A percentile compares a stretch with the other conserved stretches of the same genome.
Evolutionary conservation across 2,329 filamentous ascomycete species (phyloP).

Genomic region (Macrophomina pseudophaseolina): DNA sequence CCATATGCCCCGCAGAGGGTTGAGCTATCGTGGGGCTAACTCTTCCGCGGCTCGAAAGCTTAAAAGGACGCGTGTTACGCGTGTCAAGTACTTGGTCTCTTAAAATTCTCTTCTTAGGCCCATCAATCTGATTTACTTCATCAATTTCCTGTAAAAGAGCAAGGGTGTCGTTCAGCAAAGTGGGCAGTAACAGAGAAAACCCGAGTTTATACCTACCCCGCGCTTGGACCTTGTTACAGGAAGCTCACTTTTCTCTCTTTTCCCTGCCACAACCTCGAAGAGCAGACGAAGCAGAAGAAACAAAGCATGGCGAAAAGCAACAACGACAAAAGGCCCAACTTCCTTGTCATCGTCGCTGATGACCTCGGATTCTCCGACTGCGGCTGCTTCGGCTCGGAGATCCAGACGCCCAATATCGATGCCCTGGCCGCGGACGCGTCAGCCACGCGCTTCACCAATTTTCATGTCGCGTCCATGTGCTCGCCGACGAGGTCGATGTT

Average conservation of each 20-base stretch:
- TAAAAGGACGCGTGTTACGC: neutral
- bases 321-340: slow-evolving; percentile 56
- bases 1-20: neutral
- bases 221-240: too few species aligned
- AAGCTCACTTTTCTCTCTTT: neutral
- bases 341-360: slow-evolving; percentile 64
- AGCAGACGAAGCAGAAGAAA: neutral
- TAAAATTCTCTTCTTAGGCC: too few species aligned
- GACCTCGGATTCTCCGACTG: slow-evolving; percentile 66
- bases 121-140: too few species aligned
- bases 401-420: slow-evolving; percentile 65
- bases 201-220: neutral
- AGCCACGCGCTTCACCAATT: slow-evolving; percentile 66
- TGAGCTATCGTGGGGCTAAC: neutral
- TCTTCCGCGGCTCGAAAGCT: neutral
- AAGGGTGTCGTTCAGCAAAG: neutral
- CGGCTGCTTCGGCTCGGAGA: slow-evolving; percentile 64
- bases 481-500: slow-evolving; percentile 70
- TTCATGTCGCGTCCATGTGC: slow-evolving; percentile 68
- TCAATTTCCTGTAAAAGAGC: too few species aligned
- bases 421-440: slow-evolving; percentile 49
- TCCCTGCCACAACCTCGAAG: neutral
- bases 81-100: neutral
- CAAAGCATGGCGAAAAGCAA: neutral
- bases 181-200: neutral